phyloP scores from a whole-genome alignment of 441 rosid species.

The Iberis amara region DNA sequence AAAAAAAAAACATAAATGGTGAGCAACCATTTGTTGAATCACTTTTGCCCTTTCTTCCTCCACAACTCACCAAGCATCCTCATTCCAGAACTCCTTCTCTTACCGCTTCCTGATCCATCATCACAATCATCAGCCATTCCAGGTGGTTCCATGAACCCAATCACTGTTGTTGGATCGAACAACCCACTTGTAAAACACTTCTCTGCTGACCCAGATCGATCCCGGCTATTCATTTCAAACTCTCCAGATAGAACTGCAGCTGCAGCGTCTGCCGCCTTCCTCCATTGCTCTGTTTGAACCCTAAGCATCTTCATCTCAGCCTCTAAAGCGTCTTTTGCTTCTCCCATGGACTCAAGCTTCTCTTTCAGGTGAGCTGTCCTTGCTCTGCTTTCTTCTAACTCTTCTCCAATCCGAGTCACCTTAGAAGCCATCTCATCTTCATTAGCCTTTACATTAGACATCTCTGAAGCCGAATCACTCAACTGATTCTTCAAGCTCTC shows the following conservation, averaged over 20 bases:
- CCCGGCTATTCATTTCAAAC: slow-evolving; percentile 50
- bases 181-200: slow-evolving; percentile 62
- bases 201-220: slow-evolving; percentile 67
- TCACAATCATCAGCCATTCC: slow-evolving; percentile 55
- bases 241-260: slow-evolving; percentile 78
- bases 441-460: slow-evolving; percentile 39
- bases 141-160: slow-evolving; percentile 54
- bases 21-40: slow-evolving; percentile 24
- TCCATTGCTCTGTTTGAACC: slow-evolving; percentile 93
- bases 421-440: slow-evolving; percentile 46
- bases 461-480: slow-evolving; percentile 34
- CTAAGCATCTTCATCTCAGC: slow-evolving; percentile 77
- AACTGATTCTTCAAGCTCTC: slow-evolving; percentile 54
- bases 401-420: slow-evolving; percentile 46
- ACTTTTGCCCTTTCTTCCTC: slow-evolving; percentile 73
- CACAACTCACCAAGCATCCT: slow-evolving; percentile 85
- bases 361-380: slow-evolving; percentile 40
- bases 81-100: slow-evolving; percentile 70
- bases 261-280: slow-evolving; percentile 93
- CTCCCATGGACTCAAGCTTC: slow-evolving; percentile 52
- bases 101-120: slow-evolving; percentile 62
- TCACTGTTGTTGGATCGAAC: slow-evolving; percentile 43
- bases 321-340: slow-evolving; percentile 58
- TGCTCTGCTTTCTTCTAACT: slow-evolving; percentile 52
- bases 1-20: slow-evolving; percentile 29